Conservation (phyloP, 1,139 yeast species). For the Hemisphaericaspora lyxosophila region DNA sequence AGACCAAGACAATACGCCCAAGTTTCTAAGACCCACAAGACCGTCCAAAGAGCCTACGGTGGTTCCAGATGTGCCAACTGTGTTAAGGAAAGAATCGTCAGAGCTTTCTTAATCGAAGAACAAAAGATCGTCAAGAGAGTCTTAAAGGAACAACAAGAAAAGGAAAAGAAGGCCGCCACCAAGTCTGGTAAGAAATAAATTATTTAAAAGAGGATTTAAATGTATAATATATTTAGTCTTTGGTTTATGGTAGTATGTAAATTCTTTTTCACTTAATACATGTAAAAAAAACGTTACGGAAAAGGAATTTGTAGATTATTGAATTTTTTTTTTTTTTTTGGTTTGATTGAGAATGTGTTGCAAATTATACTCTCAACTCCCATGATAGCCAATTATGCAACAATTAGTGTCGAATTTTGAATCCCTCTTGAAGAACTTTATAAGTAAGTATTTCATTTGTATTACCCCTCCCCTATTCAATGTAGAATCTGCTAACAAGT, state of each 20-base stretch:
- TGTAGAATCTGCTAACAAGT: not conserved
- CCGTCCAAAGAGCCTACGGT: slow-evolving; percentile 99
- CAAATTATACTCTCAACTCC: no score
- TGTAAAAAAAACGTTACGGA: slow-evolving; percentile 2
- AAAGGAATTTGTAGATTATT: not conserved
- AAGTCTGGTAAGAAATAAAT: slow-evolving; percentile 41
- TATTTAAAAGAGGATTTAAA: slow-evolving; percentile 15
- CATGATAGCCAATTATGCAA: slow-evolving; percentile 6
- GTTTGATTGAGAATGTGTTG: not conserved
- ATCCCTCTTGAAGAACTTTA: slow-evolving; percentile 9
- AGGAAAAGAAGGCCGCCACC: slow-evolving; percentile 66
- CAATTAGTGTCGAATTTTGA: slow-evolving; percentile 11
- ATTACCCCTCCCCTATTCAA: not conserved
- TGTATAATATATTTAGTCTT: slow-evolving; percentile 14
- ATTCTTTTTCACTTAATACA: slow-evolving; percentile 6
- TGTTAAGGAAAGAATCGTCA: slow-evolving; percentile 97
- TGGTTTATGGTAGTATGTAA: slow-evolving; percentile 8
- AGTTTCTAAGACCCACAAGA: slow-evolving; percentile 93
- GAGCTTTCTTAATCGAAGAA: slow-evolving; percentile 99
- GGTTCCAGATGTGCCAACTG: slow-evolving; percentile 98
- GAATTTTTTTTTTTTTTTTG: not conserved
- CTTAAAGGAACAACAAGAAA: slow-evolving; percentile 89
- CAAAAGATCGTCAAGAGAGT: slow-evolving; percentile 99
- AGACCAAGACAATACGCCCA: slow-evolving; percentile 98
- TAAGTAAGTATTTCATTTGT: slow-evolving; percentile 7